phyloP scores from a whole-genome alignment of 768 basidiomycete genomes.

The Neoboletus brunneissimus region DNA sequence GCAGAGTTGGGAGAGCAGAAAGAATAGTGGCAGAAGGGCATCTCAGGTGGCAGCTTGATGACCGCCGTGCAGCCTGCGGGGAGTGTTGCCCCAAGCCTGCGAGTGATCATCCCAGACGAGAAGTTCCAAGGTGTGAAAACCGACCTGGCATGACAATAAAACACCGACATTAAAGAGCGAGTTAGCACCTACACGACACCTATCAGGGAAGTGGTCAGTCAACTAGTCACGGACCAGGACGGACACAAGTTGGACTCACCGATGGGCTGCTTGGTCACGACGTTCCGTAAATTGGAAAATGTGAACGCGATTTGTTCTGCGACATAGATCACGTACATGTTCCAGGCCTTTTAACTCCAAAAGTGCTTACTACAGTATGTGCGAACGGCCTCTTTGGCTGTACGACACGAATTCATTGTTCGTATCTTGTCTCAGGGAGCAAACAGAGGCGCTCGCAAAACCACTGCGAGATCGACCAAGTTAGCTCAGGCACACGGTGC shows the following conservation, averaged over 20 bases:
- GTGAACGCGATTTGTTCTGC: conserved; percentile 82
- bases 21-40: too few species aligned
- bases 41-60: conserved; percentile 93
- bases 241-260: conserved; percentile 50
- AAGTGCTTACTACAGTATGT: conserved; percentile 73
- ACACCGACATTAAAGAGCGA: background rate
- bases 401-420: conserved; percentile 5
- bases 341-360: background rate
- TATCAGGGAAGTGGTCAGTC: conserved; percentile 18
- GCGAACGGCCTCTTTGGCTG: conserved; percentile 90
- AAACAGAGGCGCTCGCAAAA: conserved; percentile 51
- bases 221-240: conserved; percentile 32
- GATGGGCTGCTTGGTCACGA: conserved; percentile 92
- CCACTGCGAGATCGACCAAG: conserved; percentile 51
- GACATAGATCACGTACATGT: background rate
- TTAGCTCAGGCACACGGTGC: background rate
- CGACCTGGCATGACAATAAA: conserved; percentile 43
- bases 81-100: conserved; percentile 85
- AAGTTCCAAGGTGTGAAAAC: conserved; percentile 92
- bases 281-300: conserved; percentile 65
- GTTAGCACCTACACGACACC: conserved; percentile 45
- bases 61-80: conserved; percentile 97
- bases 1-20: too few species aligned
- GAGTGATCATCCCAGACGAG: conserved; percentile 90
- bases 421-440: background rate